phyloP scores from a whole-genome alignment of 2,329 filamentous ascomycete species.

The Cladosporium austrohemisphaericum region DNA sequence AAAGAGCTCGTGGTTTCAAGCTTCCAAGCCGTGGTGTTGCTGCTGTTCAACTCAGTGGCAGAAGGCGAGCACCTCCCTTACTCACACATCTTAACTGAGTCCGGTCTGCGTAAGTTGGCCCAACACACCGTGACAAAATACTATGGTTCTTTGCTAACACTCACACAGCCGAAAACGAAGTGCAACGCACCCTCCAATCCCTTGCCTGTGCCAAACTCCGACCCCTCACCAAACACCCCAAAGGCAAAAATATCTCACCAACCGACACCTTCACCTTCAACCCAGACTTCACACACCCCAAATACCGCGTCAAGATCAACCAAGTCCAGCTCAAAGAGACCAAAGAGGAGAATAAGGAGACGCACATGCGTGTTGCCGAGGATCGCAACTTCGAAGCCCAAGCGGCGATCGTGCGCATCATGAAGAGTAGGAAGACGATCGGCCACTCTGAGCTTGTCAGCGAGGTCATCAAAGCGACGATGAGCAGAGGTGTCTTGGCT shows the following conservation, averaged over 20 bases:
- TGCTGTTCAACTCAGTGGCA: conserved; percentile 77
- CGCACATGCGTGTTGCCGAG: conserved; percentile 81
- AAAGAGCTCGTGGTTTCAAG: conserved; percentile 90
- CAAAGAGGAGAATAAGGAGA: conserved; percentile 88
- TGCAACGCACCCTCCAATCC: conserved; percentile 88
- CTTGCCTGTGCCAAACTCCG: conserved; percentile 86
- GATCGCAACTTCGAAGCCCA: conserved; percentile 96
- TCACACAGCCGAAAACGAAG: conserved; percentile 62
- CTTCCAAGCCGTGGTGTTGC: conserved; percentile 85
- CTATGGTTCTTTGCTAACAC: conserved; percentile 20
- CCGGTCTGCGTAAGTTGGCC: conserved; percentile 60
- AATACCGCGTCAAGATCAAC: conserved; percentile 95
- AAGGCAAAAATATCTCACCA: conserved; percentile 67
- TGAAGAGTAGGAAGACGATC: conserved; percentile 91
- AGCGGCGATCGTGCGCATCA: conserved; percentile 91
- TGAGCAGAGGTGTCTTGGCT: conserved; percentile 79
- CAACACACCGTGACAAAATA: neutral
- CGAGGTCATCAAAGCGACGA: conserved; percentile 89
- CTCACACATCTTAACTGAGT: conserved; percentile 68
- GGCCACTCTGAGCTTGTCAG: conserved; percentile 81
- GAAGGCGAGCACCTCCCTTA: conserved; percentile 67
- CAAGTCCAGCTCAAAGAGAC: conserved; percentile 97
- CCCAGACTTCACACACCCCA: conserved; percentile 68
- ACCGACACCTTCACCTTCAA: conserved; percentile 87
- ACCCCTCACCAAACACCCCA: conserved; percentile 80